A percentile compares a stretch with the other conserved stretches of the same genome.
phyloP scores from a whole-genome alignment of 2,329 filamentous ascomycete genomes.

The Hortaea werneckii region DNA sequence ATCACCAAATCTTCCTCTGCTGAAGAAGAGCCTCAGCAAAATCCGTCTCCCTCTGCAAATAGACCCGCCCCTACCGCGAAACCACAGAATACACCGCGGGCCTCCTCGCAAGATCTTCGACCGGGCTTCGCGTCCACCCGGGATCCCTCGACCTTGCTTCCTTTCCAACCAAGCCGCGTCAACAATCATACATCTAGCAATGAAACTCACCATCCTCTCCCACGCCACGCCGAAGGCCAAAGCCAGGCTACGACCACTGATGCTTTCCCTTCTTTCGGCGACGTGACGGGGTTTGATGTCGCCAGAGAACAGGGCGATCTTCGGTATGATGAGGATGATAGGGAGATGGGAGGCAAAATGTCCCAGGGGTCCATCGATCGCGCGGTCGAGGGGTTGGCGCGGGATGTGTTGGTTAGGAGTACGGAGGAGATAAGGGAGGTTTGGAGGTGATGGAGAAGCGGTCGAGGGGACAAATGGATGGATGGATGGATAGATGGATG shows the following conservation, averaged over 20 bases:
- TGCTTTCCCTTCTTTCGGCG: background rate
- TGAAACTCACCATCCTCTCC: too few species aligned
- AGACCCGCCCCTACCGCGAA: too few species aligned
- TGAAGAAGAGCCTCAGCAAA: background rate
- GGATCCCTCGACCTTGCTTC: background rate
- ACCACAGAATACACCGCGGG: too few species aligned
- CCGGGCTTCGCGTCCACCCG: background rate
- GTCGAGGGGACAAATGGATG: too few species aligned
- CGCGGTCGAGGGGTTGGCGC: background rate
- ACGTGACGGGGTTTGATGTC: background rate
- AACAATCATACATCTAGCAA: background rate
- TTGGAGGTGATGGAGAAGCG: background rate
- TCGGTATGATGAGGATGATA: constrained; percentile 1
- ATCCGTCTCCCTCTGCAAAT: too few species aligned
- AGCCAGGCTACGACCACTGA: too few species aligned
- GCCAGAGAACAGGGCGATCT: background rate
- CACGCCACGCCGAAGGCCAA: too few species aligned
- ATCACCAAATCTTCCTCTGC: background rate
- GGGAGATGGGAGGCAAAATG: background rate
- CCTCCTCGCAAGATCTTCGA: background rate
- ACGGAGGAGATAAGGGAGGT: background rate
- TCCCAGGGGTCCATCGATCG: background rate
- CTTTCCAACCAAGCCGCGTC: background rate
- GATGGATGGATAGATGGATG: too few species aligned
- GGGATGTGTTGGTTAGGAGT: background rate